phyloP scores from a whole-genome alignment of 441 rosid genomes.

The Erodium texanum region DNA sequence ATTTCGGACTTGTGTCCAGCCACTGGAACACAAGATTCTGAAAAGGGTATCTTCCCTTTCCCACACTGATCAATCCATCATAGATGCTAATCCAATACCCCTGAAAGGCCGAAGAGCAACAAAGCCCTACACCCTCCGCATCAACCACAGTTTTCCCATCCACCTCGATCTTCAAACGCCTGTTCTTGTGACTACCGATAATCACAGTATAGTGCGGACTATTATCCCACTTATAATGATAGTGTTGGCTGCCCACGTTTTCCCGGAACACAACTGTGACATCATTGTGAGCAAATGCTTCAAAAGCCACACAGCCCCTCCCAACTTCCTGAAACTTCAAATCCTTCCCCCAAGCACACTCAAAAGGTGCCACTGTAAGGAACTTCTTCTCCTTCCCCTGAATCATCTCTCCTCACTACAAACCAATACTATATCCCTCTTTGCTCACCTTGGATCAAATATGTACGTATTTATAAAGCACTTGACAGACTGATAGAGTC shows the following conservation, averaged over 20 bases:
- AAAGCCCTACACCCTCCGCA: slow-evolving; percentile 64
- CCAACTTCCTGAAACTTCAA: slow-evolving; percentile 86
- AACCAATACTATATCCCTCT: background rate
- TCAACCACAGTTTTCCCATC: slow-evolving; percentile 84
- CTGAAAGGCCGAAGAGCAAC: slow-evolving; percentile 73
- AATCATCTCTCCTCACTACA: slow-evolving; percentile 29
- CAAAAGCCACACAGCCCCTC: slow-evolving; percentile 94
- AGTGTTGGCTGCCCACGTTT: slow-evolving; percentile 87
- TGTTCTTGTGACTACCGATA: slow-evolving; percentile 86
- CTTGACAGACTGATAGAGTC: background rate
- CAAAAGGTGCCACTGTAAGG: slow-evolving; percentile 89
- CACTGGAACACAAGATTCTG: slow-evolving; percentile 88
- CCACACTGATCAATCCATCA: slow-evolving; percentile 85
- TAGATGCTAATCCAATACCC: slow-evolving; percentile 93
- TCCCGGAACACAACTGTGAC: slow-evolving; percentile 94
- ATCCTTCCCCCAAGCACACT: slow-evolving; percentile 98
- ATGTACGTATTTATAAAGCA: background rate
- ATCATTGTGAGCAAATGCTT: slow-evolving; percentile 92
- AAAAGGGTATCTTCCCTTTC: slow-evolving; percentile 93
- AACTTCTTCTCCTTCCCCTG: slow-evolving; percentile 61
- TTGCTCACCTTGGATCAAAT: slow-evolving; percentile 12
- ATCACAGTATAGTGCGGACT: slow-evolving; percentile 93
- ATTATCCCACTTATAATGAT: slow-evolving; percentile 87
- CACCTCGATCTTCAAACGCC: slow-evolving; percentile 83
- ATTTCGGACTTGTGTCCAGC: slow-evolving; percentile 81